phyloP scores from a whole-genome alignment of 2,329 filamentous ascomycete genomes.

The Sarocladium oryzae region DNA sequence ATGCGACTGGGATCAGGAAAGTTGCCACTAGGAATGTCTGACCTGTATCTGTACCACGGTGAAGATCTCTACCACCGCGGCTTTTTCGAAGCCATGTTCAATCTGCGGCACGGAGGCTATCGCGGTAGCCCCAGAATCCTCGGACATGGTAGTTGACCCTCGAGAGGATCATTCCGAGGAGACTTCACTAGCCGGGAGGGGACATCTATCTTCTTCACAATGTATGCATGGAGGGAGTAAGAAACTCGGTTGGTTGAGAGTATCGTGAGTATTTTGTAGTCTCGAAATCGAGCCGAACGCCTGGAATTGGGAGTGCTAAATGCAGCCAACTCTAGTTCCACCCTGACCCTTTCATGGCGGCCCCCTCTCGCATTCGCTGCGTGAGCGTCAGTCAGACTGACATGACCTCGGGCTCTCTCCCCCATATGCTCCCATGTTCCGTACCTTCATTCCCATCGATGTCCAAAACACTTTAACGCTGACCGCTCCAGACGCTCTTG shows the following conservation, averaged over 20 bases:
- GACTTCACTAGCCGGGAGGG: conserved; percentile 47
- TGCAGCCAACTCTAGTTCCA: conserved; percentile 38
- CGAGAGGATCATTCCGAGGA: conserved; percentile 39
- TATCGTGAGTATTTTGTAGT: conserved; percentile 24
- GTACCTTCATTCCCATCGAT: background rate
- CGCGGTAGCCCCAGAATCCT: conserved; percentile 50
- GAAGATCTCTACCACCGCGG: conserved; percentile 47
- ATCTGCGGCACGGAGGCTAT: conserved; percentile 56
- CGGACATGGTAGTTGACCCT: conserved; percentile 34
- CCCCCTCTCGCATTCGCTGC: conserved; percentile 20
- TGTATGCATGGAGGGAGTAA: background rate
- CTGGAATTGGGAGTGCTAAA: conserved; percentile 39
- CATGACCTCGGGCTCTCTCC: background rate
- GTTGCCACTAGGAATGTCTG: conserved; percentile 38
- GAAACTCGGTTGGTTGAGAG: conserved; percentile 4
- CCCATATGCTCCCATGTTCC: background rate
- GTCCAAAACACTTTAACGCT: conserved; percentile 27
- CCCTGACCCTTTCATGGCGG: conserved; percentile 30
- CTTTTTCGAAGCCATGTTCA: conserved; percentile 51
- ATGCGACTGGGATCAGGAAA: background rate
- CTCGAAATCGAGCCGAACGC: conserved; percentile 41
- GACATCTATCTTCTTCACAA: conserved; percentile 17
- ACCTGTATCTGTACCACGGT: conserved; percentile 62
- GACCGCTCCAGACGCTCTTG: conserved; percentile 91
- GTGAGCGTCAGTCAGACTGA: background rate